Base-by-base conservation (phyloP, 1,139 yeast genomes). In the Eremothecium gossypii region DNA sequence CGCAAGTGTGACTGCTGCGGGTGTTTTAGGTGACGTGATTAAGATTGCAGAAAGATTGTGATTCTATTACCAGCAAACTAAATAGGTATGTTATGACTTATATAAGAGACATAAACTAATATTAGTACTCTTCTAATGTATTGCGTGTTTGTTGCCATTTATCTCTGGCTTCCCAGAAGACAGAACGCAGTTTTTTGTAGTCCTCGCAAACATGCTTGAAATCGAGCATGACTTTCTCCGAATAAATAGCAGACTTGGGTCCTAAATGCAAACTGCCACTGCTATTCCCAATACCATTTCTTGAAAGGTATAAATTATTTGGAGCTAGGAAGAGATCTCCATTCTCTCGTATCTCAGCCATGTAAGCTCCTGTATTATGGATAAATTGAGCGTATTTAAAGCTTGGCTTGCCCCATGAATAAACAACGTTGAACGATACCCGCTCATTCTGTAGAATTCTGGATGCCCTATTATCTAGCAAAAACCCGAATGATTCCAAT, bases 1-100 rank as follows among this genome's bases (percentile, higher is more conserved):
- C 66, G 96, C 95, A 46, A 97, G 81, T 34, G 97, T 91, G 42
- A 91, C 99, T 43, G 98, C 99, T 47, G 95, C 93, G 64, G 98
- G 98, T 65, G 96, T 93, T 39, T 74, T 91, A 56, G 95, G 94
- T 41, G 98, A 91, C 63, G 79, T 85, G 29, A 76, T 93, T 61
- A 89, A 84, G 70, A 79, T 85, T 53, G 95, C 94, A 36, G 89
- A 89, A 70, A 81, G 96, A 71, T 69, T 84, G 40, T 57, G 50
- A 45, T 23, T 8, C 9, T n/a, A 8, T 33, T 12, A 20, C 23
- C 23, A 17, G 6, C 9, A 11, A 27, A 8, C 33, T 40, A 40
- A 4, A 30, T 40, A 30, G 34, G 14, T 32, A n/a, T 7, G 27
- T 27, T 36, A 40, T 14, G 32, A 11, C 29, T 27, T 14, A 26